Evolutionary conservation across 73 alveolate genomes (phyloP).

Genomic region (Blepharisma japonicum): DNA sequence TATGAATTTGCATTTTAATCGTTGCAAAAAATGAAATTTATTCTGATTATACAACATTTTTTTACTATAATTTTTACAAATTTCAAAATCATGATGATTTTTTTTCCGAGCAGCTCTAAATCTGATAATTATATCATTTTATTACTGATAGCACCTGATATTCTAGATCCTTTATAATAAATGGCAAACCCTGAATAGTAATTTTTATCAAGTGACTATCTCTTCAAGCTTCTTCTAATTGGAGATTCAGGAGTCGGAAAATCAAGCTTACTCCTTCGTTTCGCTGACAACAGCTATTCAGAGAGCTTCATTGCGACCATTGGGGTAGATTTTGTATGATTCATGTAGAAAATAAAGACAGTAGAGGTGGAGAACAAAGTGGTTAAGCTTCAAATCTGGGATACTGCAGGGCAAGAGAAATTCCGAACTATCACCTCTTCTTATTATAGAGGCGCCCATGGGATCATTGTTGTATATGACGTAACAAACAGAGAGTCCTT

Average conservation of each 20-base stretch:
- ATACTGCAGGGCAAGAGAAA: constrained; percentile 51
- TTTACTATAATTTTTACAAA: no score
- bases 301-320: constrained; percentile 56
- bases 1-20: no score
- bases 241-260: constrained; percentile 62
- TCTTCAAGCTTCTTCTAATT: constrained; percentile 43
- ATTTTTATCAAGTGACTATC: constrained; percentile 32
- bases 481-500: constrained; percentile 54
- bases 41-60: no score
- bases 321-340: constrained; percentile 50
- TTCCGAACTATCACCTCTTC: constrained; percentile 51
- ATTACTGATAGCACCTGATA: no score
- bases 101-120: no score
- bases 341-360: constrained; percentile 39
- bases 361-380: constrained; percentile 52
- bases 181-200: constrained; percentile 32
- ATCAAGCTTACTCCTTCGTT: constrained; percentile 46
- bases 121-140: no score
- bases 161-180: background rate
- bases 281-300: constrained; percentile 55
- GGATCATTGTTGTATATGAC: constrained; percentile 47
- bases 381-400: constrained; percentile 53
- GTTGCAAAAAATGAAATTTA: no score
- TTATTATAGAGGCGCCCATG: constrained; percentile 63
- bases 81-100: no score